phyloP scores from a whole-genome alignment of 768 basidiomycete genomes.

The Tulasnella sp. region DNA sequence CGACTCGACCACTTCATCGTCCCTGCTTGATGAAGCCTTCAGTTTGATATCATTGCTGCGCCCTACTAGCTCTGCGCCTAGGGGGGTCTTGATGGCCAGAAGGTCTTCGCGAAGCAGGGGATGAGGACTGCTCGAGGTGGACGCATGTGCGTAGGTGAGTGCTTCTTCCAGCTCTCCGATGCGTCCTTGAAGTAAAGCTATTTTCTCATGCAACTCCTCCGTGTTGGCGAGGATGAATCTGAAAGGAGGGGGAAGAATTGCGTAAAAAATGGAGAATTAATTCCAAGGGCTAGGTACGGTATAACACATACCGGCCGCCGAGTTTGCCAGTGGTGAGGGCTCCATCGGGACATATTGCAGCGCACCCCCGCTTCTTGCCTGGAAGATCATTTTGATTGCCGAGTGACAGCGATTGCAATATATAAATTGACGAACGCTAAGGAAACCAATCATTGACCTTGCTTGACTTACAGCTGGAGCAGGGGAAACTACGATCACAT shows the following conservation, averaged over 20 bases:
- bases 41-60: neutral
- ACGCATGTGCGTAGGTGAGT: constrained; percentile 4
- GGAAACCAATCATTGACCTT: neutral
- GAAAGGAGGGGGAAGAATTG: neutral
- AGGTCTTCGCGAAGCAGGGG: constrained; percentile 18
- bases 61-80: constrained; percentile 18
- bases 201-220: constrained; percentile 19
- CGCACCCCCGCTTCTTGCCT: constrained; percentile 19
- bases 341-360: constrained; percentile 19
- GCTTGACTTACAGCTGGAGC: constrained; percentile 16
- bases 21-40: neutral
- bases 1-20: constrained; percentile 14
- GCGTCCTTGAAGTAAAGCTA: constrained; percentile 16
- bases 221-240: constrained; percentile 21
- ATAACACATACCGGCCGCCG: constrained; percentile 10
- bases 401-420: neutral
- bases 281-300: neutral
- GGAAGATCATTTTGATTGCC: neutral
- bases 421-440: neutral
- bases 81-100: constrained; percentile 18
- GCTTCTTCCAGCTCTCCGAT: constrained; percentile 16
- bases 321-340: constrained; percentile 17
- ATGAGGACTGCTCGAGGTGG: constrained; percentile 4
- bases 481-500: constrained; percentile 18
- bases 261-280: neutral